A percentile compares a stretch with the other conserved stretches of the same genome.
Evolutionary conservation across 2,329 filamentous ascomycete species (phyloP).

Genomic region (Fusarium burgessii): DNA sequence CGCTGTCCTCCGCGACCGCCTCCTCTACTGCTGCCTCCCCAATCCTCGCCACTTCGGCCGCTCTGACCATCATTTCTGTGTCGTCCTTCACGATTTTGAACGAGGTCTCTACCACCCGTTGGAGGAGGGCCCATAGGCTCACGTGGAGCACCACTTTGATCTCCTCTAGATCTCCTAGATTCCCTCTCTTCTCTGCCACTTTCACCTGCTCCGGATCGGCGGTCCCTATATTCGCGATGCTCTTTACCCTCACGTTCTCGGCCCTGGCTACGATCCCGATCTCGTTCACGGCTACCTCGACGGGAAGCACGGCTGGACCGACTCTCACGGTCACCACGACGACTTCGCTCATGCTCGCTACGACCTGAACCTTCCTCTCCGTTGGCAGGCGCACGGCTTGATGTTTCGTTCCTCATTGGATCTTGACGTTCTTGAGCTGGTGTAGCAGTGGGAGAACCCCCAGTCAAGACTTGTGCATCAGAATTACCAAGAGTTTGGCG

Average conservation of each 20-base stretch:
- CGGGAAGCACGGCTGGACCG: constrained; percentile 57
- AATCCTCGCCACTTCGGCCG: constrained; percentile 50
- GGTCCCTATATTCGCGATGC: constrained; percentile 59
- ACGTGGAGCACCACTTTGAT: constrained; percentile 42
- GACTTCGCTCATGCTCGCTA: constrained; percentile 57
- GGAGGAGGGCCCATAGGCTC: constrained; percentile 51
- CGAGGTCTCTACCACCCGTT: constrained; percentile 47
- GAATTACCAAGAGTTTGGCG: constrained; percentile 62
- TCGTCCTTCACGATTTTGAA: constrained; percentile 50
- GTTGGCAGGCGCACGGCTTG: constrained; percentile 50
- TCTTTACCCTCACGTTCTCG: constrained; percentile 62
- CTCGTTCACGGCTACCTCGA: constrained; percentile 64
- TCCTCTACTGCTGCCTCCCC: constrained; percentile 49
- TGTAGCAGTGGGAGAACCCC: constrained; percentile 63
- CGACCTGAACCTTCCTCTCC: constrained; percentile 49
- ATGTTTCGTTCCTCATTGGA: constrained; percentile 54
- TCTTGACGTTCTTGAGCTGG: constrained; percentile 64
- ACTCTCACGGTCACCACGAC: constrained; percentile 58
- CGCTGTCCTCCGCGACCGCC: constrained; percentile 52
- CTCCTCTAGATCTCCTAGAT: constrained; percentile 47
- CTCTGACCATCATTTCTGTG: constrained; percentile 47
- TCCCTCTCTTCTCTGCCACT: constrained; percentile 52
- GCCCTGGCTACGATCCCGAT: constrained; percentile 61
- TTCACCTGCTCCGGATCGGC: constrained; percentile 53
- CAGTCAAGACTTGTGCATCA: constrained; percentile 68